Percentiles rank a stretch among this genome's conserved stretches.
Conservation (phyloP, 2,329 filamentous ascomycete species). For the Epichloe coenophiala region DNA sequence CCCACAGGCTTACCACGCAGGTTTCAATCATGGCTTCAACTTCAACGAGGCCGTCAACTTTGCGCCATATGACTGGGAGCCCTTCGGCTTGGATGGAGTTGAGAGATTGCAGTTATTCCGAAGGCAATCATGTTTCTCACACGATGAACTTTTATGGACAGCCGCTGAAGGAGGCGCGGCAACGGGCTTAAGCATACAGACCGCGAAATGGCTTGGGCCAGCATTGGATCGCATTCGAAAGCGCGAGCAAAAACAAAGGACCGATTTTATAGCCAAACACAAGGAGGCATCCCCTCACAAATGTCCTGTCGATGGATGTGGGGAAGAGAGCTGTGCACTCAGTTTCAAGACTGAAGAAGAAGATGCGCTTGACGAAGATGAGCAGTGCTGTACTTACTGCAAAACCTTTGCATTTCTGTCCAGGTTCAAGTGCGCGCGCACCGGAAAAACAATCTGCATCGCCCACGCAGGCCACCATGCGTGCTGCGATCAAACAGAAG, state of each 20-base stretch:
- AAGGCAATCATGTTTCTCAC: conserved; percentile 89
- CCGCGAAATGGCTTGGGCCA: conserved; percentile 87
- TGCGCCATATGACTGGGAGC: conserved; percentile 89
- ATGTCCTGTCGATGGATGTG: conserved; percentile 32
- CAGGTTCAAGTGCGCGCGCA: conserved; percentile 71
- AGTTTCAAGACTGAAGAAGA: conserved; percentile 53
- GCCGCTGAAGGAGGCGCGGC: conserved; percentile 68
- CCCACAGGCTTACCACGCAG: conserved; percentile 91
- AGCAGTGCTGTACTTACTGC: conserved; percentile 86
- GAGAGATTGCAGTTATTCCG: conserved; percentile 77
- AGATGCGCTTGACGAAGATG: conserved; percentile 79
- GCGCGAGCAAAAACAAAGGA: conserved; percentile 57
- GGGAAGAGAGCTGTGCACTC: conserved; percentile 42
- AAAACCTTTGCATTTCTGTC: conserved; percentile 88
- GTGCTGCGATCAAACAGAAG: conserved; percentile 60
- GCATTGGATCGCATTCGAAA: conserved; percentile 67
- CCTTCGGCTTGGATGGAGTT: conserved; percentile 75
- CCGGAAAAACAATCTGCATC: conserved; percentile 71
- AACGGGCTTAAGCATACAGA: conserved; percentile 57
- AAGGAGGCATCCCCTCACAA: conserved; percentile 38
- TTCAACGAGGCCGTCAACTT: conserved; percentile 99
- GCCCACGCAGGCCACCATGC: conserved; percentile 66
- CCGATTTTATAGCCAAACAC: conserved; percentile 55
- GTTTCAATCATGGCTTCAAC: conserved; percentile 98
- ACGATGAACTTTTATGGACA: conserved; percentile 87